These are phyloP conservation scores for Castanea mollissima DNA, from an alignment of 306 rosid genomes.

Conservation along the genomic window DNA sequence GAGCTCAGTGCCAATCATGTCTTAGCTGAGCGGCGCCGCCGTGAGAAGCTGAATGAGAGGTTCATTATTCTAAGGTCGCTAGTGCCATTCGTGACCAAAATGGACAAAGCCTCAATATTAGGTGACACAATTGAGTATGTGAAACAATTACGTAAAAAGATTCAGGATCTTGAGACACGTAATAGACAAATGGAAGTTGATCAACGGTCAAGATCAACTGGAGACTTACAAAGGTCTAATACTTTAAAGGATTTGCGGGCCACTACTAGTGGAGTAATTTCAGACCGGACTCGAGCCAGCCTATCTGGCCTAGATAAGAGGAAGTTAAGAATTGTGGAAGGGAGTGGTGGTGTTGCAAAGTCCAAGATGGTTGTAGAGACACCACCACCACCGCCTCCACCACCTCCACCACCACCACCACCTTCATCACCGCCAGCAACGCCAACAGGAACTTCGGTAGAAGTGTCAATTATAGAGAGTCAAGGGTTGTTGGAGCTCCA, in stretches of 20 bases:
- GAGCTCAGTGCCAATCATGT: constrained; percentile 85
- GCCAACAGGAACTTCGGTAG: constrained; percentile 41
- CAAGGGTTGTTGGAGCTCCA: constrained; percentile 88
- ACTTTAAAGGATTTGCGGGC: constrained; percentile 17
- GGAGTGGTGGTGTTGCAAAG: constrained; percentile 30
- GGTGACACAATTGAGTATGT: constrained; percentile 95
- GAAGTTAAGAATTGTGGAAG: constrained; percentile 75
- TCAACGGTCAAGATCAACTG: constrained; percentile 24
- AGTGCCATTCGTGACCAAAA: constrained; percentile 86
- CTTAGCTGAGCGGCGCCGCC: constrained; percentile 74
- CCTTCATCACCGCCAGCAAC: neutral
- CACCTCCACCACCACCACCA: neutral
- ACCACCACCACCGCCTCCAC: neutral
- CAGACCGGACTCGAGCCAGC: neutral
- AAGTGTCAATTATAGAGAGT: constrained; percentile 86
- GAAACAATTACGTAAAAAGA: constrained; percentile 64
- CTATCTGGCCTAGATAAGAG: constrained; percentile 44
- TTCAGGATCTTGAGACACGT: constrained; percentile 73
- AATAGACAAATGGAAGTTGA: constrained; percentile 47
- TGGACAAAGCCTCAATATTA: constrained; percentile 90
- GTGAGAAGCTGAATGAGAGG: constrained; percentile 83
- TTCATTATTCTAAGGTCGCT: constrained; percentile 74
- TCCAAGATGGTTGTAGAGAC: constrained; percentile 35
- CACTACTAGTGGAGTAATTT: constrained; percentile 23
- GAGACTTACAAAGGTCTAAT: constrained; percentile 29